These are phyloP conservation scores for Cichorium intybus DNA, from an alignment of 140 eudicot species.

Conservation along the genomic window DNA sequence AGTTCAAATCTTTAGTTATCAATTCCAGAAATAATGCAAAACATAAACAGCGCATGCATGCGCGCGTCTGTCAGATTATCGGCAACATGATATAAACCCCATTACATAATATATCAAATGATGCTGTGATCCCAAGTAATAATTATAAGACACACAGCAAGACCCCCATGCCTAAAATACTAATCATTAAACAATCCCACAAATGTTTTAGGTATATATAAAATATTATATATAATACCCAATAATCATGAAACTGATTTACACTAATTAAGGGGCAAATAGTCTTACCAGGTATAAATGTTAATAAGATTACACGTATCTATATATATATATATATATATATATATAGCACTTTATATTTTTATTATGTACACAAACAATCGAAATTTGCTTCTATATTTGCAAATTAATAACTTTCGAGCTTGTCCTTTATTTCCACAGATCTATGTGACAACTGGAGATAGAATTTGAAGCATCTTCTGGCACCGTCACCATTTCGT, in stretches of 20 bases:
- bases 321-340: no score
- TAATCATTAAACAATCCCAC: constrained; percentile 20
- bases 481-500: constrained; percentile 12
- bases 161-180: constrained; percentile 21
- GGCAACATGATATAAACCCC: constrained; percentile 35
- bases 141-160: constrained; percentile 17
- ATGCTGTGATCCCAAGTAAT: constrained; percentile 32
- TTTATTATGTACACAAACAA: constrained; percentile 37
- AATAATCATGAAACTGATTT: constrained; percentile 29
- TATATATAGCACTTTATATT: constrained; percentile 33
- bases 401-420: constrained; percentile 12
- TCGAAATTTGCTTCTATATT: constrained; percentile 19
- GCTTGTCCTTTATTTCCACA: constrained; percentile 57
- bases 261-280: constrained; percentile 28
- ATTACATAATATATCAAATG: constrained; percentile 22
- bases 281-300: constrained; percentile 44
- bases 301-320: constrained; percentile 28
- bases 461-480: constrained; percentile 64
- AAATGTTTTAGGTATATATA: constrained; percentile 21
- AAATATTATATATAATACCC: constrained; percentile 14
- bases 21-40: neutral
- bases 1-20: neutral
- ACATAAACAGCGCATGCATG: constrained; percentile 30
- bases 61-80: constrained; percentile 25
- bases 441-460: constrained; percentile 65